A percentile compares a stretch with the other conserved stretches of the same genome.
Conservation (phyloP, 495 filamentous ascomycete genomes). For the Rhypophila decipiens region DNA sequence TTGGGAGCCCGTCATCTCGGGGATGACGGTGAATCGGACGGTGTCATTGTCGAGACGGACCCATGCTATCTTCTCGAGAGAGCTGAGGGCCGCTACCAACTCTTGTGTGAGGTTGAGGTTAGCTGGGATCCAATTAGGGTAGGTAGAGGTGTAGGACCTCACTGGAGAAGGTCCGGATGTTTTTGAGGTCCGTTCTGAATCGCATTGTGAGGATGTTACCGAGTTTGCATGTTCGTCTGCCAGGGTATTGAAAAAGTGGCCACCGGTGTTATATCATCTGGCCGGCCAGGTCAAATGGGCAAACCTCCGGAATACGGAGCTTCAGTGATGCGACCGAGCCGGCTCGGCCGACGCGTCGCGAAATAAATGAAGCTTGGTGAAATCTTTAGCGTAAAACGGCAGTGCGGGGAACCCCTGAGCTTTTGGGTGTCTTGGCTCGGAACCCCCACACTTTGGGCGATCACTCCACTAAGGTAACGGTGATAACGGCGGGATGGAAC, state of each 20-base stretch:
- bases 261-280: no score
- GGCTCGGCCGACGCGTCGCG: no score
- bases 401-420: no score
- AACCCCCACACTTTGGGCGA: no score
- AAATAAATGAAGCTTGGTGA: no score
- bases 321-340: no score
- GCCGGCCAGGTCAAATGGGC: no score
- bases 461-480: no score
- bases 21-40: constrained; percentile 90
- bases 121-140: background rate
- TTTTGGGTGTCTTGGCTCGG: no score
- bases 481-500: no score
- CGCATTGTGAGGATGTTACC: constrained; percentile 49
- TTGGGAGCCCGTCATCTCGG: constrained; percentile 86
- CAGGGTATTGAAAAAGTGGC: background rate
- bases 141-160: constrained; percentile 1
- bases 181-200: constrained; percentile 73
- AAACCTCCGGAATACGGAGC: no score
- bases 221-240: background rate
- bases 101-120: constrained; percentile 45
- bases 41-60: constrained; percentile 78
- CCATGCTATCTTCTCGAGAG: constrained; percentile 90
- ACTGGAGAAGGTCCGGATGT: constrained; percentile 83
- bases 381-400: no score
- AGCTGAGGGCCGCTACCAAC: constrained; percentile 75